Evolutionary conservation across 2,329 filamentous ascomycete species (phyloP).

Genomic region (Aspergillus fischeri): DNA sequence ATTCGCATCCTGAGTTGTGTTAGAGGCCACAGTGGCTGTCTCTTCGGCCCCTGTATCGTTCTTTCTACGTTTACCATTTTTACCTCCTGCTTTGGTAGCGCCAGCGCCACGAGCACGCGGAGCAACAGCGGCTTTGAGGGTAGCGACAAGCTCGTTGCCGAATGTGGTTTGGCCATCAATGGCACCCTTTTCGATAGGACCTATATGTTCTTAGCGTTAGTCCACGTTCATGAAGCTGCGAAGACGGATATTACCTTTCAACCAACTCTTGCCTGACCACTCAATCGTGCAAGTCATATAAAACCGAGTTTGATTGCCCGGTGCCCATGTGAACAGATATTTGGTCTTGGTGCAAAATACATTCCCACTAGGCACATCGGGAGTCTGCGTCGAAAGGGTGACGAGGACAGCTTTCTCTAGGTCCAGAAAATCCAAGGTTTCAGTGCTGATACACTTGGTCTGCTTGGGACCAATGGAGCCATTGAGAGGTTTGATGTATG

Average conservation of each 20-base stretch:
- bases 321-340: constrained; percentile 90
- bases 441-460: constrained; percentile 88
- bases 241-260: constrained; percentile 65
- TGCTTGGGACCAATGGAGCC: constrained; percentile 84
- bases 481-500: constrained; percentile 87
- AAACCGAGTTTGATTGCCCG: constrained; percentile 78
- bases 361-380: constrained; percentile 91
- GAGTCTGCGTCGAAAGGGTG: constrained; percentile 79
- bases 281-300: constrained; percentile 88
- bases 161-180: constrained; percentile 84
- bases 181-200: constrained; percentile 91
- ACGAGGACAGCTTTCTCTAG: constrained; percentile 82
- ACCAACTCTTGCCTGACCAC: constrained; percentile 97
- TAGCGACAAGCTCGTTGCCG: constrained; percentile 72
- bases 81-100: constrained; percentile 45
- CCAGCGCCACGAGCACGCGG: constrained; percentile 55
- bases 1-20: constrained; percentile 38
- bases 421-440: constrained; percentile 79
- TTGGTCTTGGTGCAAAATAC: constrained; percentile 89
- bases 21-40: constrained; percentile 43
- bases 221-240: neutral
- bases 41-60: constrained; percentile 39
- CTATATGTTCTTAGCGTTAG: constrained; percentile 47
- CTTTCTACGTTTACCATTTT: constrained; percentile 61
- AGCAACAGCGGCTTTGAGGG: constrained; percentile 68